A percentile compares a stretch with the other conserved stretches of the same genome.
Evolutionary conservation across 768 basidiomycete genomes (phyloP).

Genomic region (Mycena latifolia): DNA sequence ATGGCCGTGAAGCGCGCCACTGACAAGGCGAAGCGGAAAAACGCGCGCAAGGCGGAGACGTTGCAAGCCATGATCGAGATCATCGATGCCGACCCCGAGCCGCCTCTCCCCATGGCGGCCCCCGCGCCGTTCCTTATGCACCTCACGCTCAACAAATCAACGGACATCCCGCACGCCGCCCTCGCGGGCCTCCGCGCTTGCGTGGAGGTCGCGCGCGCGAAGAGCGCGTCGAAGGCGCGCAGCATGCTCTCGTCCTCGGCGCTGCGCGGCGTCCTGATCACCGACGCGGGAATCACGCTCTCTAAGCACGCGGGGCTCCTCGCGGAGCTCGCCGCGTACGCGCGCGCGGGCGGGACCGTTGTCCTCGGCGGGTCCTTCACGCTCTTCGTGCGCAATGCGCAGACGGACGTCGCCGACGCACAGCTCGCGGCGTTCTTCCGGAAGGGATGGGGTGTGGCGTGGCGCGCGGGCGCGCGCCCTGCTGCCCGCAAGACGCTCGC

Average conservation of each 20-base stretch:
- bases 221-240: conserved; percentile 29
- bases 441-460: conserved; percentile 48
- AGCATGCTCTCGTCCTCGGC: conserved; percentile 43
- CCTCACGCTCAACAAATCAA: conserved; percentile 32
- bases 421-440: conserved; percentile 42
- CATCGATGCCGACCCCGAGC: background rate
- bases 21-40: background rate
- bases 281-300: conserved; percentile 45
- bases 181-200: conserved; percentile 1
- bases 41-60: background rate
- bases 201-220: conserved; percentile 11
- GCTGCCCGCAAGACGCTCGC: background rate
- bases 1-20: conserved; percentile 1
- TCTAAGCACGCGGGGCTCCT: conserved; percentile 42
- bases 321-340: conserved; percentile 47
- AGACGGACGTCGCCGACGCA: conserved; percentile 27
- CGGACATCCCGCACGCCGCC: conserved; percentile 3
- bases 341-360: conserved; percentile 51
- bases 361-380: conserved; percentile 48
- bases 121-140: conserved; percentile 26
- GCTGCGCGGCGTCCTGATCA: conserved; percentile 50
- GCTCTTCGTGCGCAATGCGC: background rate
- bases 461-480: conserved; percentile 38
- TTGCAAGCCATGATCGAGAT: background rate
- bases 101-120: background rate